phyloP scores from a whole-genome alignment of 805 yeast species.

The Candida insectorum region DNA sequence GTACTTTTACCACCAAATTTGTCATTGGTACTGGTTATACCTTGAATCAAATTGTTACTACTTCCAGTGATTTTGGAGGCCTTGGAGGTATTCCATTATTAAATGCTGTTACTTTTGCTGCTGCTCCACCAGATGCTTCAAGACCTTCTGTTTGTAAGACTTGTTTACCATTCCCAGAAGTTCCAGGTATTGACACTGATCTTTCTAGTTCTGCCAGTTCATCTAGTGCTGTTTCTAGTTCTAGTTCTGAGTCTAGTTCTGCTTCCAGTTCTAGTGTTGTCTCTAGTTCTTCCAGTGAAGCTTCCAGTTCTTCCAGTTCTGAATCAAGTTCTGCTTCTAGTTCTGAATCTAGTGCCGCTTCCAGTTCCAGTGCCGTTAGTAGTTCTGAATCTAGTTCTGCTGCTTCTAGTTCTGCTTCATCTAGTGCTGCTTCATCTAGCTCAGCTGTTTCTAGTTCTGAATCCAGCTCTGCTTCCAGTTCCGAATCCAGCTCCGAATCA shows the following conservation, averaged over 20 bases:
- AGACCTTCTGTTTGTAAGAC: slow-evolving; percentile 13
- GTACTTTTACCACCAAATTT: slow-evolving; percentile 7
- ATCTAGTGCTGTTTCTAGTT: slow-evolving; percentile 1
- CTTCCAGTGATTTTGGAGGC: slow-evolving; percentile 10
- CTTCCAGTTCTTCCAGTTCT: too few species aligned
- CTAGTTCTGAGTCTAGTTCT: slow-evolving; percentile 6
- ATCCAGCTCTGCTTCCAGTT: slow-evolving; percentile 18
- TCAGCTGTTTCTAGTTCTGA: slow-evolving; percentile 28
- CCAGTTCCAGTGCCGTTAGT: too few species aligned
- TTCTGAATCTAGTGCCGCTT: slow-evolving; percentile 1
- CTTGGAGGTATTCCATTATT: slow-evolving; percentile 10
- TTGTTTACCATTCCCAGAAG: slow-evolving; percentile 11
- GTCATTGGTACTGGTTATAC: slow-evolving; percentile 19
- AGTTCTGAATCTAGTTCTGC: too few species aligned
- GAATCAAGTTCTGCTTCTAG: slow-evolving; percentile 1
- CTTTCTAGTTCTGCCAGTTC: neutral
- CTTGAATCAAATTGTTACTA: slow-evolving; percentile 4
- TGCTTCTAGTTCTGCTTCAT: too few species aligned
- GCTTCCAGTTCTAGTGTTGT: neutral
- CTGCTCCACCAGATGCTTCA: slow-evolving; percentile 11
- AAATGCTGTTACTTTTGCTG: slow-evolving; percentile 12
- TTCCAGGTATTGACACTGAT: slow-evolving; percentile 8
- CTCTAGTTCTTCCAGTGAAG: slow-evolving; percentile 3
- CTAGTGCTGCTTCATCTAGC: slow-evolving; percentile 3
- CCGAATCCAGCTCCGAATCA: slow-evolving; percentile 16